Evolutionary conservation across 2,329 filamentous ascomycete genomes (phyloP).

Genomic region (Fusarium longipes): DNA sequence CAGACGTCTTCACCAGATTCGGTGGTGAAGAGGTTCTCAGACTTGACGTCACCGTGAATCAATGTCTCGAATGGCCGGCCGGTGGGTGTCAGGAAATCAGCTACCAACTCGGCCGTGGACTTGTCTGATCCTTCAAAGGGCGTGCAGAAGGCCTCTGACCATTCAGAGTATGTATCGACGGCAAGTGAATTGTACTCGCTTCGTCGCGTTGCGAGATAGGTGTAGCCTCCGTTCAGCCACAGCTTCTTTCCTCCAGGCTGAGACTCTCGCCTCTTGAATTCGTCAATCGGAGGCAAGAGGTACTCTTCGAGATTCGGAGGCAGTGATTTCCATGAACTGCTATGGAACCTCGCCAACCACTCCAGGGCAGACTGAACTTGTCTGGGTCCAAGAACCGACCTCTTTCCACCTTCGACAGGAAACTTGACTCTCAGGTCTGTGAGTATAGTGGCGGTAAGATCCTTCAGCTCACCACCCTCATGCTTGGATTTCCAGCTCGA

Average conservation of each 20-base stretch:
- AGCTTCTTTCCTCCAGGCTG: slow-evolving; percentile 47
- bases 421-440: slow-evolving; percentile 65
- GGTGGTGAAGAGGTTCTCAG: slow-evolving; percentile 73
- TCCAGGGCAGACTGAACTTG: slow-evolving; percentile 66
- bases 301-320: slow-evolving; percentile 50
- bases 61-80: slow-evolving; percentile 63
- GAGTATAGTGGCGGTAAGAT: slow-evolving; percentile 66
- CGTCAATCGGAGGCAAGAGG: slow-evolving; percentile 67
- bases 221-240: slow-evolving; percentile 77
- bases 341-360: slow-evolving; percentile 74
- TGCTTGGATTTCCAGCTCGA: slow-evolving; percentile 51
- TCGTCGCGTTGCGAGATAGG: slow-evolving; percentile 72
- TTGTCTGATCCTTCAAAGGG: slow-evolving; percentile 35
- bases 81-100: slow-evolving; percentile 60
- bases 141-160: slow-evolving; percentile 62
- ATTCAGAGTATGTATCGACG: slow-evolving; percentile 62
- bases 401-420: slow-evolving; percentile 67
- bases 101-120: slow-evolving; percentile 65
- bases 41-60: slow-evolving; percentile 77
- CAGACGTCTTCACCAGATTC: slow-evolving; percentile 62
- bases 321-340: slow-evolving; percentile 59
- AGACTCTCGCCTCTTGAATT: slow-evolving; percentile 51
- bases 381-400: slow-evolving; percentile 55
- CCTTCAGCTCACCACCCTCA: slow-evolving; percentile 47
- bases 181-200: slow-evolving; percentile 65